phyloP scores from a whole-genome alignment of 306 rosid species.

The Inga laurina region DNA sequence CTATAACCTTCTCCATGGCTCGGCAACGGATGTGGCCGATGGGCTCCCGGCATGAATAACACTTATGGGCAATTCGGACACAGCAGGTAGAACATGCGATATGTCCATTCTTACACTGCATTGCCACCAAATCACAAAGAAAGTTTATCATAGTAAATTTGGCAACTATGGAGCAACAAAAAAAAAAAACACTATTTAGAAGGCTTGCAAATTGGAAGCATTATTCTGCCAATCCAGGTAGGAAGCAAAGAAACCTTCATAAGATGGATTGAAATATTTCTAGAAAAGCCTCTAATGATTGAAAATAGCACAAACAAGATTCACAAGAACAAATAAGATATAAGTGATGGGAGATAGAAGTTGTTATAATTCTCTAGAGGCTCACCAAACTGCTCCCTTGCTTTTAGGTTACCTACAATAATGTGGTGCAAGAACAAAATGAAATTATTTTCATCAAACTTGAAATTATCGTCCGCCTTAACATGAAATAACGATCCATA shows the following conservation, averaged over 20 bases:
- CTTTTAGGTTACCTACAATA: not conserved
- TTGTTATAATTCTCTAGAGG: not conserved
- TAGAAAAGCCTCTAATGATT: no score
- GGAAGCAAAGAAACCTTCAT: not conserved
- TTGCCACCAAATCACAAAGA: slow-evolving; percentile 34
- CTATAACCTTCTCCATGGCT: slow-evolving; percentile 63
- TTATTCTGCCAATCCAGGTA: not conserved
- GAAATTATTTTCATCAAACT: not conserved
- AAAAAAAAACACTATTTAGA: not conserved
- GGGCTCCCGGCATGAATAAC: slow-evolving; percentile 66
- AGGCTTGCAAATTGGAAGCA: not conserved
- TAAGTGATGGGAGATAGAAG: not conserved
- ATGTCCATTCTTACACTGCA: slow-evolving; percentile 93
- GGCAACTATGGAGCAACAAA: not conserved
- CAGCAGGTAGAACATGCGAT: slow-evolving; percentile 75
- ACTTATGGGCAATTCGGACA: slow-evolving; percentile 51
- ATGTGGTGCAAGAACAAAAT: not conserved
- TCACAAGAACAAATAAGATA: not conserved
- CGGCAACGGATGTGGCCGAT: slow-evolving; percentile 80
- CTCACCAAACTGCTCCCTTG: not conserved
- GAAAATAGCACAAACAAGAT: not conserved
- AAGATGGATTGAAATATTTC: not conserved
- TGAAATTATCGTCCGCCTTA: not conserved
- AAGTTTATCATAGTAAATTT: not conserved
- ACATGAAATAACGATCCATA: not conserved